These are phyloP conservation scores for Biscogniauxia mediterranea DNA, from an alignment of 2,329 filamentous ascomycete species.

Conservation along the genomic window DNA sequence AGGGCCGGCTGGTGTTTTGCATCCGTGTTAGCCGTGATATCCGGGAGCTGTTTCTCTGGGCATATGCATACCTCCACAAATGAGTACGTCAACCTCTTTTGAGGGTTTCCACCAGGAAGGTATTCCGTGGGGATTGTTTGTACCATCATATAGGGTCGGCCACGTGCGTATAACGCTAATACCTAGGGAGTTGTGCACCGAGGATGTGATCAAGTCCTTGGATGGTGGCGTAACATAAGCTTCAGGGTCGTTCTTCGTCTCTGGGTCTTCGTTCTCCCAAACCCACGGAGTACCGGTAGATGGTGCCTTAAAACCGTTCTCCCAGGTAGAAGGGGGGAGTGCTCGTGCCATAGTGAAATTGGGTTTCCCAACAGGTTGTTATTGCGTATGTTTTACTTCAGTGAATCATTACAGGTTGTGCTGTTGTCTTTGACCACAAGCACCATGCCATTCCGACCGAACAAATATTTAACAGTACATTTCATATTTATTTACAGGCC, in stretches of 20 bases:
- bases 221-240: conserved; percentile 25
- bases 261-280: background rate
- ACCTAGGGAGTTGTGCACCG: conserved; percentile 27
- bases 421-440: background rate
- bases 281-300: conserved; percentile 10
- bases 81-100: conserved; percentile 34
- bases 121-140: conserved; percentile 28
- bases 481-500: background rate
- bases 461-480: background rate
- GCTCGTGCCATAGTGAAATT: conserved; percentile 18
- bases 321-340: conserved; percentile 19
- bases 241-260: conserved; percentile 10
- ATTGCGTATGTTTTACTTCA: background rate
- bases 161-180: conserved; percentile 30
- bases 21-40: background rate
- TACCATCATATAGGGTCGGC: conserved; percentile 31
- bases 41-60: background rate
- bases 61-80: conserved; percentile 30
- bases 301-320: conserved; percentile 24
- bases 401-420: background rate
- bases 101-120: conserved; percentile 29
- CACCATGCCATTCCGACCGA: background rate
- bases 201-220: conserved; percentile 26
- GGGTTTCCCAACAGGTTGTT: too few species aligned
- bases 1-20: conserved; percentile 28